Conservation (phyloP, 371 early-diverging fungal genomes). For the Mucor ambiguus region DNA sequence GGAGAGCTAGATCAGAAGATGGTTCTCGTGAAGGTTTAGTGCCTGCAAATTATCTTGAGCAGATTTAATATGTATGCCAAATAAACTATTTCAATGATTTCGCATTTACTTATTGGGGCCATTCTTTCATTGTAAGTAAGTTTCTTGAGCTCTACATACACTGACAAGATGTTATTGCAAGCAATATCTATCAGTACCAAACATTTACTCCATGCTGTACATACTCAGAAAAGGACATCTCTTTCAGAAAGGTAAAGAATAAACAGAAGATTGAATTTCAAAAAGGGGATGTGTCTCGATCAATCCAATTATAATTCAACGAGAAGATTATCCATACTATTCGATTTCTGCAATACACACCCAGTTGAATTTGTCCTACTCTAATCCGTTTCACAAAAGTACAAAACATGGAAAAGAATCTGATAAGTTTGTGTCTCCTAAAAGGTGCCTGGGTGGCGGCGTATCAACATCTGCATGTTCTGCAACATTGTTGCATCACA, state of each 20-base stretch:
- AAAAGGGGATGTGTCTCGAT: not conserved
- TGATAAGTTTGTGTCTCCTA: not conserved
- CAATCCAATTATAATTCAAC: not conserved
- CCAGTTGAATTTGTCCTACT: not conserved
- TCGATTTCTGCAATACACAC: not conserved
- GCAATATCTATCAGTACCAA: no score
- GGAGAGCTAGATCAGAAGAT: conserved; percentile 65
- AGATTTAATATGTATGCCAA: not conserved
- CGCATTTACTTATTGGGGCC: no score
- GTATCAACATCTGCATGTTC: not conserved
- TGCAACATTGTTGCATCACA: not conserved
- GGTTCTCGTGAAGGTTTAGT: conserved; percentile 67
- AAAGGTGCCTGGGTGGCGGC: not conserved
- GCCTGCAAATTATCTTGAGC: conserved; percentile 74
- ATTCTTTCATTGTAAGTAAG: no score
- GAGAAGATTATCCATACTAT: not conserved
- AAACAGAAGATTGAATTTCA: not conserved
- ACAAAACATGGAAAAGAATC: not conserved
- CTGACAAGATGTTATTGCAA: no score
- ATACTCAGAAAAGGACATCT: not conserved
- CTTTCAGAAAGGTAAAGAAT: not conserved
- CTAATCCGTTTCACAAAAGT: not conserved
- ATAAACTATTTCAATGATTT: not conserved
- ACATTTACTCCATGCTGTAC: no score
- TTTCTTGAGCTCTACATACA: no score